Evolutionary conservation across 257 asterid species (phyloP).

Genomic region (Solanum dulcamara): DNA sequence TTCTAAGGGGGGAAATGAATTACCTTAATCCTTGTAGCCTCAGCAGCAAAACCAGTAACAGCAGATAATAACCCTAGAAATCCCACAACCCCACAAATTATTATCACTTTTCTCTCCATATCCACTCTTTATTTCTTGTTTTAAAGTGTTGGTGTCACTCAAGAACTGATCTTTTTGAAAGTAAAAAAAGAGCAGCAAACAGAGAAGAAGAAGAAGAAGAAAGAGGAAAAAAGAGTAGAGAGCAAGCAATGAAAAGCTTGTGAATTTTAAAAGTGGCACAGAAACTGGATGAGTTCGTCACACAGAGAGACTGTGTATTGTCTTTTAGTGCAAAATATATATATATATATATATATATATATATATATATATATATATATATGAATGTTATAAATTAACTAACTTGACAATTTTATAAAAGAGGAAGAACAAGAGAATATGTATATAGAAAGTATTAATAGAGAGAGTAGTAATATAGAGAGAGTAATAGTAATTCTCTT

Average conservation of each 20-base stretch:
- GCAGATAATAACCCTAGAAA: slow-evolving; percentile 61
- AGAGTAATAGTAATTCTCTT: too few relatives aligned
- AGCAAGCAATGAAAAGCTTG: not conserved
- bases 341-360: too few relatives aligned
- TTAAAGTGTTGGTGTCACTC: not conserved
- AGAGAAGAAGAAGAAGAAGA: not conserved
- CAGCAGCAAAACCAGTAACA: slow-evolving; percentile 72
- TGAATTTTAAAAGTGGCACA: not conserved
- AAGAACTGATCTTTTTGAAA: not conserved
- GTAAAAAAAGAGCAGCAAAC: not conserved
- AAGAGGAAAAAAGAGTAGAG: not conserved
- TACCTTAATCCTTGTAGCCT: slow-evolving; percentile 69
- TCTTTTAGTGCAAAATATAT: not conserved
- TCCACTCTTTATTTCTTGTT: not conserved
- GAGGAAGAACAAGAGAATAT: too few relatives aligned
- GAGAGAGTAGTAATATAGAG: too few relatives aligned
- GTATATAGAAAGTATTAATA: too few relatives aligned
- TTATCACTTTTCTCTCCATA: slow-evolving; percentile 48
- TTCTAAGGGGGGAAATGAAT: too few relatives aligned
- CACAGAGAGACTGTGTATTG: not conserved
- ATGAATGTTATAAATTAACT: too few relatives aligned
- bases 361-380: too few relatives aligned
- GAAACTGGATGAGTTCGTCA: not conserved
- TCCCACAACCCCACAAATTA: slow-evolving; percentile 46
- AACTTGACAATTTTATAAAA: too few relatives aligned